Conservation (phyloP, 164 flowering plant genomes). For the Umbilicus rupestris region DNA sequence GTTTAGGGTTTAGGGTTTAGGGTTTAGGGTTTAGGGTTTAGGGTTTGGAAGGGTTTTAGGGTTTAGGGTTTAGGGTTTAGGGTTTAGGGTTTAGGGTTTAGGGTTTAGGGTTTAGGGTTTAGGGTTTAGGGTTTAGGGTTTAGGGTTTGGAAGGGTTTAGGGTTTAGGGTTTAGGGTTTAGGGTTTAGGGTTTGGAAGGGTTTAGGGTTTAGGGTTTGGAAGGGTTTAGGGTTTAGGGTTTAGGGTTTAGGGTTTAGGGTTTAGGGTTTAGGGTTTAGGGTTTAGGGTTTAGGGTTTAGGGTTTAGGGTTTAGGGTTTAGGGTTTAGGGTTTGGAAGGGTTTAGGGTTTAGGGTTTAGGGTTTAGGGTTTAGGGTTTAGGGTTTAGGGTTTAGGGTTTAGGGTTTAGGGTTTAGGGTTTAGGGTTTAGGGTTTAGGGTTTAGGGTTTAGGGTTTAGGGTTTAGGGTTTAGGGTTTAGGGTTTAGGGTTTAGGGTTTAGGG, state of each 20-base stretch:
- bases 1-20: constrained; percentile 9
- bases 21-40: constrained; percentile 9
- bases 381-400: neutral
- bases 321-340: too few relatives aligned
- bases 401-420: neutral
- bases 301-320: neutral
- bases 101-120: constrained; percentile 9
- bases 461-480: neutral
- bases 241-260: neutral
- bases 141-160: too few relatives aligned
- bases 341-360: too few relatives aligned
- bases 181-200: too few relatives aligned
- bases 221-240: neutral
- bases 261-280: neutral
- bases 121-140: constrained; percentile 9
- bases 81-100: constrained; percentile 9
- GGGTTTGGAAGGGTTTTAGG: too few relatives aligned
- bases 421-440: neutral
- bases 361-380: neutral
- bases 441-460: neutral
- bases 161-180: too few relatives aligned
- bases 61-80: constrained; percentile 9
- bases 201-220: too few relatives aligned
- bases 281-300: neutral
- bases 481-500: constrained; percentile 1